These are phyloP conservation scores for Thalia dealbata DNA, from an alignment of 176 grass and related monocot genomes.

Conservation along the genomic window DNA sequence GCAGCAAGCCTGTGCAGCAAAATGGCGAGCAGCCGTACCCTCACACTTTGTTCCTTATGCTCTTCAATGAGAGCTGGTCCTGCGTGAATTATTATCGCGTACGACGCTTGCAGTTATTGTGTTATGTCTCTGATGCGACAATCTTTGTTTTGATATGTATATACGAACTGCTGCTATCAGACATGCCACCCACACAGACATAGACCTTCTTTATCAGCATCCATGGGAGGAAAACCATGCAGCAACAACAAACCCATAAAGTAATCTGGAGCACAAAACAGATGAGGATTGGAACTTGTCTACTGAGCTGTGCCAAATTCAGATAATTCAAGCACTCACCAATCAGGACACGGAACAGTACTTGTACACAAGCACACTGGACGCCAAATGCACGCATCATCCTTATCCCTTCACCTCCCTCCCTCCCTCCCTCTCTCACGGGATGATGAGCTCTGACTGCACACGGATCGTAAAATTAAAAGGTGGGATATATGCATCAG, in stretches of 20 bases:
- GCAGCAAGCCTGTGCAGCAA: background rate
- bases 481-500: background rate
- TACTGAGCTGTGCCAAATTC: background rate
- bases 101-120: background rate
- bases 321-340: background rate
- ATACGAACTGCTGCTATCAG: slow-evolving; percentile 5
- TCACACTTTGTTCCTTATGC: background rate
- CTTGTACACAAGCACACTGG: too few species aligned
- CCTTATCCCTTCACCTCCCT: too few species aligned
- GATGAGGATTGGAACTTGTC: background rate
- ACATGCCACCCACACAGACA: slow-evolving; percentile 1
- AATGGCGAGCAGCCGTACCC: background rate
- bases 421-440: too few species aligned
- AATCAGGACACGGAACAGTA: background rate
- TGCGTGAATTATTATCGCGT: background rate
- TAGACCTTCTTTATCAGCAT: background rate
- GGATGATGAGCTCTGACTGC: too few species aligned
- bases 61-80: background rate
- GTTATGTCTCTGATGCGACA: background rate
- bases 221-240: background rate
- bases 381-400: background rate
- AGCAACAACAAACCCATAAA: background rate
- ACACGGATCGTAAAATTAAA: too few species aligned
- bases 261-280: background rate
- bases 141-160: background rate